Conservation (phyloP, 768 basidiomycete species). For the Leucocoprinus sp. region DNA sequence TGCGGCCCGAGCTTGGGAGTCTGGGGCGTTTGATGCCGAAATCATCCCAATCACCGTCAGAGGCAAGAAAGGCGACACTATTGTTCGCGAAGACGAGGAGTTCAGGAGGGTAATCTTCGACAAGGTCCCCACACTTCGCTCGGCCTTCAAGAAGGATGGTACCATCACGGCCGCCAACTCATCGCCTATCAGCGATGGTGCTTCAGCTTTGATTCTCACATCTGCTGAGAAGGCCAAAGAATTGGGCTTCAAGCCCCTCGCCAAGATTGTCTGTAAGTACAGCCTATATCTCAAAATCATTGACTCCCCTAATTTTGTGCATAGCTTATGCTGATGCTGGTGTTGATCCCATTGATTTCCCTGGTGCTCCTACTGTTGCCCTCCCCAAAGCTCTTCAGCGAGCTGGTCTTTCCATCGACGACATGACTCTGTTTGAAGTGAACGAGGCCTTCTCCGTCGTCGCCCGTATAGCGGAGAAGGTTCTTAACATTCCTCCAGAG, state of each 20-base stretch:
- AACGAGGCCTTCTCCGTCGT: constrained; percentile 99
- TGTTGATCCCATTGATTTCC: constrained; percentile 96
- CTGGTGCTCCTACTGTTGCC: constrained; percentile 86
- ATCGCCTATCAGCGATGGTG: constrained; percentile 91
- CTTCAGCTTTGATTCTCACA: constrained; percentile 91
- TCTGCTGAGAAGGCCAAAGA: constrained; percentile 89
- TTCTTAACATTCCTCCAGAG: constrained; percentile 71
- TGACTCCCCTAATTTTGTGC: constrained; percentile 11
- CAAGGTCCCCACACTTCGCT: constrained; percentile 82
- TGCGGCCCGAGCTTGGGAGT: constrained; percentile 84
- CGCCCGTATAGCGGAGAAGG: constrained; percentile 83
- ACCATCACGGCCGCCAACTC: constrained; percentile 96
- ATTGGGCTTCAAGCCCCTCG: constrained; percentile 87
- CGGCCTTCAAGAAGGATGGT: constrained; percentile 86
- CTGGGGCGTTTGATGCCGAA: constrained; percentile 79
- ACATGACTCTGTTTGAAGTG: constrained; percentile 90
- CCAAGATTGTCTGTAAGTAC: constrained; percentile 83
- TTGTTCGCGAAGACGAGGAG: constrained; percentile 94
- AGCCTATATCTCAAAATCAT: constrained; percentile 4
- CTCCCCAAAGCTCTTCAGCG: constrained; percentile 81
- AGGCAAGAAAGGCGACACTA: constrained; percentile 87
- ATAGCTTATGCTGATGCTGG: constrained; percentile 97
- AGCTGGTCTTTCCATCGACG: constrained; percentile 73
- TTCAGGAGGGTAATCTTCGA: constrained; percentile 96
- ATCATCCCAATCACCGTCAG: constrained; percentile 86